Percentiles rank a stretch among this genome's conserved stretches.
Evolutionary conservation across 768 basidiomycete genomes (phyloP).

Genomic region (Russula sp.): DNA sequence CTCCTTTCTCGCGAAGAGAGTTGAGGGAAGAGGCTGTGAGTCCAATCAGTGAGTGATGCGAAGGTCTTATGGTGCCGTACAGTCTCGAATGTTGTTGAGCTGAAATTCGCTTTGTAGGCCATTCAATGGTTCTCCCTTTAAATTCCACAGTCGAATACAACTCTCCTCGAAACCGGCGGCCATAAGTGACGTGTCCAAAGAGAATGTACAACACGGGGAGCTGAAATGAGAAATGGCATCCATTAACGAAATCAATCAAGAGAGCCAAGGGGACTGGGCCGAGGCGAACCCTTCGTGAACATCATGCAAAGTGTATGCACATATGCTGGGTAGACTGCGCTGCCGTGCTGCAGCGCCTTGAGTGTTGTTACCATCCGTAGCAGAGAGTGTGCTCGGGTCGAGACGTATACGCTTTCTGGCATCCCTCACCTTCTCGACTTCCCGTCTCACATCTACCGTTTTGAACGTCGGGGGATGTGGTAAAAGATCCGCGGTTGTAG

Average conservation of each 20-base stretch:
- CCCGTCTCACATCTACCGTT: slow-evolving; percentile 80
- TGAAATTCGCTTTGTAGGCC: slow-evolving; percentile 74
- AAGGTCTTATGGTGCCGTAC: slow-evolving; percentile 37
- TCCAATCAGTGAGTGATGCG: neutral
- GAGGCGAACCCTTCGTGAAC: slow-evolving; percentile 81
- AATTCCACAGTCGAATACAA: slow-evolving; percentile 88
- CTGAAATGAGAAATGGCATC: slow-evolving; percentile 34
- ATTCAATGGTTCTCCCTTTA: slow-evolving; percentile 84
- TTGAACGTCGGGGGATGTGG: slow-evolving; percentile 82
- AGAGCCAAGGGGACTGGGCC: neutral
- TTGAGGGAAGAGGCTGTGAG: slow-evolving; percentile 49
- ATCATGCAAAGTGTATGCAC: slow-evolving; percentile 92
- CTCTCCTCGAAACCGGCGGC: slow-evolving; percentile 95
- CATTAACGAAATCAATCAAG: slow-evolving; percentile 1
- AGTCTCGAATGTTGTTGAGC: slow-evolving; percentile 54
- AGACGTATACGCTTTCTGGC: slow-evolving; percentile 86
- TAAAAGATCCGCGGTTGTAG: slow-evolving; percentile 62
- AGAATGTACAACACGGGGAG: slow-evolving; percentile 80
- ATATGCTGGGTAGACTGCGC: slow-evolving; percentile 82
- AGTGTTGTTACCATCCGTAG: slow-evolving; percentile 48
- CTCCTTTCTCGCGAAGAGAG: slow-evolving; percentile 73
- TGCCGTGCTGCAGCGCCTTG: slow-evolving; percentile 52
- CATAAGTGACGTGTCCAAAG: slow-evolving; percentile 84
- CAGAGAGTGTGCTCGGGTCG: slow-evolving; percentile 61
- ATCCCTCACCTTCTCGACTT: slow-evolving; percentile 85